Conservation (phyloP, 129 eudicot genomes). For the Helianthus annuus region DNA sequence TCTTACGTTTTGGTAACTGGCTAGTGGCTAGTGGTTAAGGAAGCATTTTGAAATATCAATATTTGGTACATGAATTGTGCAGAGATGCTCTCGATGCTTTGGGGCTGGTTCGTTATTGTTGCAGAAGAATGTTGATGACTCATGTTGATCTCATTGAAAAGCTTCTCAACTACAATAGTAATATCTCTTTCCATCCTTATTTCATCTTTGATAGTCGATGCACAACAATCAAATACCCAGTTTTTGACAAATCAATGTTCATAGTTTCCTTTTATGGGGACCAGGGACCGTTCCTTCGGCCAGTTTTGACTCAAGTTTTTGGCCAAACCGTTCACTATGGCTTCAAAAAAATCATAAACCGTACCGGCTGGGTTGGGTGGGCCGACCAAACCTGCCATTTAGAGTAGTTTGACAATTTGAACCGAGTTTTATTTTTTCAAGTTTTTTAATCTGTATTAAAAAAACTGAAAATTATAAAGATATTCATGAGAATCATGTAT, state of each 20-base stretch:
- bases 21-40: not conserved
- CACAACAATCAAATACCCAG: not conserved
- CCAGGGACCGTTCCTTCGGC: too few relatives aligned
- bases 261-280: too few relatives aligned
- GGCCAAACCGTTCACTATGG: too few relatives aligned
- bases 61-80: constrained; percentile 30
- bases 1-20: not conserved
- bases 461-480: too few relatives aligned
- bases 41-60: not conserved
- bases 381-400: too few relatives aligned
- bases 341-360: too few relatives aligned
- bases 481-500: too few relatives aligned
- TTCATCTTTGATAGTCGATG: not conserved
- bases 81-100: constrained; percentile 95
- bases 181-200: constrained; percentile 26
- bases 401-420: too few relatives aligned
- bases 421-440: too few relatives aligned
- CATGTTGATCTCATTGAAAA: constrained; percentile 98
- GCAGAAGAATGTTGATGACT: constrained; percentile 97
- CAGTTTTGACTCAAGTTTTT: too few relatives aligned
- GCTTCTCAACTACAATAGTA: constrained; percentile 92
- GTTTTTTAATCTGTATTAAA: too few relatives aligned
- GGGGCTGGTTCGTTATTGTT: constrained; percentile 86
- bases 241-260: not conserved
- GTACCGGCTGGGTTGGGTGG: too few relatives aligned